Conservation (phyloP, 176 grass and related monocot species). For the Ensete ventricosum region DNA sequence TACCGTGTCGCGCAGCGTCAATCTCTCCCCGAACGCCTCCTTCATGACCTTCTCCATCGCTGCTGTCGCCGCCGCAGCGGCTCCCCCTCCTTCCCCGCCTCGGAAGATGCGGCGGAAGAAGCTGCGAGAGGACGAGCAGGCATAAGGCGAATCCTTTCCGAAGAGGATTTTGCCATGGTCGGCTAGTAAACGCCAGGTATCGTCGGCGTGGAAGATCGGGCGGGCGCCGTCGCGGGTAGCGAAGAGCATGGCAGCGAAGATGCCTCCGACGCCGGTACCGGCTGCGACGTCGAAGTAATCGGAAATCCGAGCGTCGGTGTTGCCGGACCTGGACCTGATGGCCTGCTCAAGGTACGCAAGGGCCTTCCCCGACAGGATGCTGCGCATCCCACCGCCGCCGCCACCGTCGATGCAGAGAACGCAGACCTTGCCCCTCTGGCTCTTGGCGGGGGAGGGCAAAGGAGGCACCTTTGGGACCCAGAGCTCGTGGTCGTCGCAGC, state of each 20-base stretch:
- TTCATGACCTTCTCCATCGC: constrained; percentile 46
- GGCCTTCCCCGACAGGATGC: constrained; percentile 48
- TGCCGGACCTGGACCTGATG: constrained; percentile 45
- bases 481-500: no score
- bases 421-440: constrained; percentile 65
- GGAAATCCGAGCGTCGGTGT: constrained; percentile 49
- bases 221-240: constrained; percentile 34
- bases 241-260: constrained; percentile 86
- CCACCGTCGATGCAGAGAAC: constrained; percentile 78
- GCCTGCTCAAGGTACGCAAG: constrained; percentile 71
- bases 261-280: constrained; percentile 62
- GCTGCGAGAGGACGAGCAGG: neutral
- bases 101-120: neutral
- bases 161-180: constrained; percentile 46
- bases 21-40: constrained; percentile 1
- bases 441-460: constrained; percentile 19
- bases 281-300: constrained; percentile 92
- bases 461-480: no score
- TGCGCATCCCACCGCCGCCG: constrained; percentile 32
- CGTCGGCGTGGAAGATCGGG: constrained; percentile 70
- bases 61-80: constrained; percentile 27
- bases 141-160: constrained; percentile 22
- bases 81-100: constrained; percentile 26
- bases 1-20: constrained; percentile 5
- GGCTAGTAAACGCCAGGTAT: constrained; percentile 67